These are phyloP conservation scores for Deuterostichococcus epilithicus DNA, from an alignment of 139 green algal species.

Conservation along the genomic window DNA sequence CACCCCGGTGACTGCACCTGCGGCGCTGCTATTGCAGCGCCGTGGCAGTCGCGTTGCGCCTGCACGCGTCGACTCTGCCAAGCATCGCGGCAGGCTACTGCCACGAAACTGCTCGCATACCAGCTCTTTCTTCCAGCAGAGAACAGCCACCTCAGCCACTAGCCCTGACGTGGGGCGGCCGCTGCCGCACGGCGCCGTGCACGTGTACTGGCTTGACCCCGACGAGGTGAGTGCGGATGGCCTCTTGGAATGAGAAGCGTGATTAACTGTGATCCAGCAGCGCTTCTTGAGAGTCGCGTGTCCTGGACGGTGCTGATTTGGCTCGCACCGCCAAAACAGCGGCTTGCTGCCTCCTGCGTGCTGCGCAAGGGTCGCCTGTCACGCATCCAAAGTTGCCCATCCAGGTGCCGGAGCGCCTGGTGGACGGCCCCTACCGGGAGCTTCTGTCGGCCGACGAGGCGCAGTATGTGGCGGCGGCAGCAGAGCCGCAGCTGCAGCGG, in stretches of 20 bases:
- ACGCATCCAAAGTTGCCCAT: background rate
- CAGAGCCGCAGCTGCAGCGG: conserved; percentile 11
- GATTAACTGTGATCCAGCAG: background rate
- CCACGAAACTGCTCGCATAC: too few relatives aligned
- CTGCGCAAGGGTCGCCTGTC: background rate
- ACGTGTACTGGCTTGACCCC: conserved; percentile 43
- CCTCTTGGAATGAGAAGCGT: background rate
- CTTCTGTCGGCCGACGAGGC: conserved; percentile 36
- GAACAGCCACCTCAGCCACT: too few relatives aligned
- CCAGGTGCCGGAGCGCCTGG: conserved; percentile 6
- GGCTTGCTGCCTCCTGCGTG: background rate
- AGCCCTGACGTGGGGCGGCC: too few relatives aligned
- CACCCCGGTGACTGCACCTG: too few relatives aligned
- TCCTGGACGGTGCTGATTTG: background rate
- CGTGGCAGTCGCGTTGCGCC: too few relatives aligned
- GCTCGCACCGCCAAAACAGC: background rate
- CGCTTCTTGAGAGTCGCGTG: background rate
- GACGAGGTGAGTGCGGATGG: conserved; percentile 5
- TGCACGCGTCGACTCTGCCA: too few relatives aligned
- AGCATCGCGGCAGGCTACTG: too few relatives aligned
- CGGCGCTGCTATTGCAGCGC: too few relatives aligned
- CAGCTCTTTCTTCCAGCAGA: too few relatives aligned
- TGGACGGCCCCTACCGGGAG: conserved; percentile 15
- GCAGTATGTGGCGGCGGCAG: conserved; percentile 4
- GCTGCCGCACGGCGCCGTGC: conserved; percentile 26